These are phyloP conservation scores for Cercospora citrullina DNA, from an alignment of 2,329 filamentous ascomycete species.

Conservation along the genomic window DNA sequence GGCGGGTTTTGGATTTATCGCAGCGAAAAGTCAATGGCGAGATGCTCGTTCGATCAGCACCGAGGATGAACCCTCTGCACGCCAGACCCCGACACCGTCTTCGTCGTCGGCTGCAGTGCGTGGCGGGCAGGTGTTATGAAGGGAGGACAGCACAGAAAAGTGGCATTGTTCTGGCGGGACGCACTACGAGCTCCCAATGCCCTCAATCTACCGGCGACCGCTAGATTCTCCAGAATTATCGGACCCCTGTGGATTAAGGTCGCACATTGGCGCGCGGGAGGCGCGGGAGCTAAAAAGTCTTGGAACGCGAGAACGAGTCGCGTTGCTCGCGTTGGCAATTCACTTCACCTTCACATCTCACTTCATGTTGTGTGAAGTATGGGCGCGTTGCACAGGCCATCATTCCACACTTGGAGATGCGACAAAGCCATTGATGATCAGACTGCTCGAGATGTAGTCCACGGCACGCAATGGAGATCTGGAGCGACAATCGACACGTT, in stretches of 20 bases:
- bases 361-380: not conserved
- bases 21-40: conserved; percentile 13
- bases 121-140: not conserved
- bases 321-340: not conserved
- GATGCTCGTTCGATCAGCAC: conserved; percentile 6
- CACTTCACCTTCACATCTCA: not conserved
- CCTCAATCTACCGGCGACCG: conserved; percentile 2
- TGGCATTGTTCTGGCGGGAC: not conserved
- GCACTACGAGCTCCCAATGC: conserved; percentile 1
- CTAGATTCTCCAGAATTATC: conserved; percentile 4
- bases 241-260: conserved; percentile 1
- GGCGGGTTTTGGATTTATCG: not conserved
- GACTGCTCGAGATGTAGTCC: too few species aligned
- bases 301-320: conserved; percentile 10
- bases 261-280: not conserved
- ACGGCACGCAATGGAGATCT: too few species aligned
- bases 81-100: not conserved
- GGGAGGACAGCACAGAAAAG: not conserved
- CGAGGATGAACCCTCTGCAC: not conserved
- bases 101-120: not conserved
- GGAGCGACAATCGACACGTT: too few species aligned
- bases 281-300: not conserved
- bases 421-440: not conserved
- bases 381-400: not conserved
- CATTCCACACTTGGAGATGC: not conserved